A percentile compares a stretch with the other conserved stretches of the same genome.
phyloP scores from a whole-genome alignment of 1,284 basidiomycete species.

The Ceratobasidium sp. region DNA sequence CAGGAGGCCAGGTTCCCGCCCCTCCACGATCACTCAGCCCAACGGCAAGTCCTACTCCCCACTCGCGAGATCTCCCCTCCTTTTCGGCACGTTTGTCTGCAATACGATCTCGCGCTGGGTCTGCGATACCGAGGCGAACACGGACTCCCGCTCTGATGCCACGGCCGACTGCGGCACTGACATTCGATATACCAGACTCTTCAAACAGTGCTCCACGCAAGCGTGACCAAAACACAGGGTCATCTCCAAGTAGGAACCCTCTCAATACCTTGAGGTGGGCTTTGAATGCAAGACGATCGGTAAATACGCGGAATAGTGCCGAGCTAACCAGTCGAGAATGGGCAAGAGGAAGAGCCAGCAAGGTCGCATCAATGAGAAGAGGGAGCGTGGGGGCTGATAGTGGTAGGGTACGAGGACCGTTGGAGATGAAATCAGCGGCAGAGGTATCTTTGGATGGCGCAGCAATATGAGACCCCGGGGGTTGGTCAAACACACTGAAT shows the following conservation, averaged over 20 bases:
- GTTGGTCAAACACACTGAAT: constrained; percentile 68
- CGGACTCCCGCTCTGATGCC: constrained; percentile 43
- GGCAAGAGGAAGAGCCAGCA: constrained; percentile 62
- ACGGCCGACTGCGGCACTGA: constrained; percentile 50
- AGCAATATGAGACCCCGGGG: constrained; percentile 59
- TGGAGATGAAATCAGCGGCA: constrained; percentile 58
- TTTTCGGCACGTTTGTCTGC: constrained; percentile 27
- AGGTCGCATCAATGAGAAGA: constrained; percentile 61
- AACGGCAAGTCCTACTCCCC: constrained; percentile 76
- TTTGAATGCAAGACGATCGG: constrained; percentile 59
- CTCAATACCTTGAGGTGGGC: constrained; percentile 70
- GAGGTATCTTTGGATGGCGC: constrained; percentile 42
- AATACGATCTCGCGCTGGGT: constrained; percentile 23
- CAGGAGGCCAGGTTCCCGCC: constrained; percentile 74
- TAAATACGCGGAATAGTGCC: constrained; percentile 39
- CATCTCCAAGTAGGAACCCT: constrained; percentile 71
- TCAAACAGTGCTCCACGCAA: constrained; percentile 72
- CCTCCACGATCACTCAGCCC: constrained; percentile 66
- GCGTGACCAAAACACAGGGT: constrained; percentile 67
- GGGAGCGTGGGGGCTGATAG: constrained; percentile 66
- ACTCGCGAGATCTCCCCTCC: constrained; percentile 46
- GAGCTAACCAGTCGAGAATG: constrained; percentile 49
- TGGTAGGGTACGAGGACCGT: constrained; percentile 66
- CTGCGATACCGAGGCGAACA: constrained; percentile 36
- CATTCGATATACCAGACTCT: constrained; percentile 56